Evolutionary conservation across 768 basidiomycete species (phyloP).

Genomic region (Chlorophyllum brunneum): DNA sequence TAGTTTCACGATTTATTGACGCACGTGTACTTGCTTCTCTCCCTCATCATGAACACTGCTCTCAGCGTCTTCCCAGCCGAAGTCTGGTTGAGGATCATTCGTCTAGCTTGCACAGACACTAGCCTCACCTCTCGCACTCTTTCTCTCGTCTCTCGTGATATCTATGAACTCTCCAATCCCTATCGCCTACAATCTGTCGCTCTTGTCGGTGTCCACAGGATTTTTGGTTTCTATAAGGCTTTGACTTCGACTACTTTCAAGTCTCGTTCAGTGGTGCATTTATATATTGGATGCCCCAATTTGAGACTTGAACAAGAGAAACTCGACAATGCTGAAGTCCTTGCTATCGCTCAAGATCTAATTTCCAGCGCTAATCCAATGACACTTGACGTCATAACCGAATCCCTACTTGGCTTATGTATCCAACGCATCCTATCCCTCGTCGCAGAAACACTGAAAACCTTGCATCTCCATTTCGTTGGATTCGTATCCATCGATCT

Average conservation of each 20-base stretch:
- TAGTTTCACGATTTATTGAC: not conserved
- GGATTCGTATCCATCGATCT: not conserved
- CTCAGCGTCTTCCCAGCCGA: constrained; percentile 31
- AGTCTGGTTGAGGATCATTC: constrained; percentile 39
- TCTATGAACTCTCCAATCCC: constrained; percentile 31
- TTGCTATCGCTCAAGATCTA: not conserved
- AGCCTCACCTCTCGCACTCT: constrained; percentile 33
- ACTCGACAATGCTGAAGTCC: not conserved
- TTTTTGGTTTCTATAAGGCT: not conserved
- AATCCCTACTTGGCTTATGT: not conserved
- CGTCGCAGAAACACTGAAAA: not conserved
- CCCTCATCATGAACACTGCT: not conserved
- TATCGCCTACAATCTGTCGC: constrained; percentile 37
- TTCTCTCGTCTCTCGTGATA: constrained; percentile 34
- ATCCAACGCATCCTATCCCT: not conserved
- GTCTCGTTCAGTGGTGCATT: not conserved
- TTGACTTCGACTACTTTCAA: not conserved
- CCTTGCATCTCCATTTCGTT: not conserved
- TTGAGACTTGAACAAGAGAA: not conserved
- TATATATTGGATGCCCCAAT: not conserved
- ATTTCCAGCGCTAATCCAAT: not conserved
- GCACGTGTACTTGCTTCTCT: not conserved
- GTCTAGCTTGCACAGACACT: constrained; percentile 36
- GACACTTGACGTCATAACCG: not conserved
- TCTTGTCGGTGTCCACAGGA: constrained; percentile 13